phyloP scores from a whole-genome alignment of 1,284 basidiomycete species.

The Megacollybia platyphylla region DNA sequence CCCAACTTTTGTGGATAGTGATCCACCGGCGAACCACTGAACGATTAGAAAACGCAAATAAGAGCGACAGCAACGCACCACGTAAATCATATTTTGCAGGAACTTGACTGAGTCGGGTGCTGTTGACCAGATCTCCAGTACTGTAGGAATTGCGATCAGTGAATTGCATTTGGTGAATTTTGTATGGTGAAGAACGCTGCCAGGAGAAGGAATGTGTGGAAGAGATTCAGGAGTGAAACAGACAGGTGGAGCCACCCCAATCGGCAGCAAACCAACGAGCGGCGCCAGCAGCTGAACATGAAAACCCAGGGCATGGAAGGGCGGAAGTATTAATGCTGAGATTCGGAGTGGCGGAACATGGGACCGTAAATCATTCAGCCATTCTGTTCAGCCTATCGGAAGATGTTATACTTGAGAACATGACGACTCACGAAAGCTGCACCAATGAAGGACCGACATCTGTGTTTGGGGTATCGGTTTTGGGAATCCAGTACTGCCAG shows the following conservation, averaged over 20 bases:
- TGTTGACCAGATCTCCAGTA: conserved; percentile 21
- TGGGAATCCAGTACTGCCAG: conserved; percentile 17
- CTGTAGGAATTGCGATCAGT: conserved; percentile 19
- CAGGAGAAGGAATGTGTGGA: conserved; percentile 18
- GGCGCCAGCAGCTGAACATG: conserved; percentile 13
- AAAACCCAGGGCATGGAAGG: conserved; percentile 20
- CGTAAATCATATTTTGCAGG: conserved; percentile 15
- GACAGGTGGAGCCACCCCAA: conserved; percentile 17
- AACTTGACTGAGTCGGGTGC: conserved; percentile 14
- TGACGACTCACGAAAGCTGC: conserved; percentile 12
- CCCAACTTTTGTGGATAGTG: conserved; percentile 14
- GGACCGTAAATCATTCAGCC: background rate
- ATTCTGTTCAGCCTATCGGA: conserved; percentile 8
- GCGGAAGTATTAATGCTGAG: conserved; percentile 15
- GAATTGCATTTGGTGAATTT: conserved; percentile 14
- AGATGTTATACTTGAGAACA: background rate
- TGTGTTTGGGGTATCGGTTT: conserved; percentile 14
- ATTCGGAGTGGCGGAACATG: conserved; percentile 7
- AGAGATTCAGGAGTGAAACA: conserved; percentile 12
- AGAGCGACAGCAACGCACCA: conserved; percentile 3
- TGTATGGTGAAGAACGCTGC: conserved; percentile 18
- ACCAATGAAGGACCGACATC: conserved; percentile 11
- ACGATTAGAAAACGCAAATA: background rate
- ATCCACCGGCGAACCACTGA: conserved; percentile 16
- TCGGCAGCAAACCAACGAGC: conserved; percentile 12